Evolutionary conservation across 1,139 yeast genomes (phyloP).

Genomic region (Hyphopichia wangnamkhiaoensis): DNA sequence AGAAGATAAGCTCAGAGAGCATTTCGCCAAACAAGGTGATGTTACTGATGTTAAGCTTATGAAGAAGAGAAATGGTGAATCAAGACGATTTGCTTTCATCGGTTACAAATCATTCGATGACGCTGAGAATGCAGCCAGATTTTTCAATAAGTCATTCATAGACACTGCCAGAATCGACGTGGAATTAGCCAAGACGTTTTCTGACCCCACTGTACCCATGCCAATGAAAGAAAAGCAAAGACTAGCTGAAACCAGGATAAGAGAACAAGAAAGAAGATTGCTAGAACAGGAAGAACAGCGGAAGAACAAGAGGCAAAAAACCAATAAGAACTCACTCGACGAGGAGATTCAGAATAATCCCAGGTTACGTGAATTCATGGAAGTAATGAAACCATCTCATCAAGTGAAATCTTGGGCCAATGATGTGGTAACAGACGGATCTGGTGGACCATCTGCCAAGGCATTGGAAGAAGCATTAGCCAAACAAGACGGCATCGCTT

Average conservation of each 20-base stretch:
- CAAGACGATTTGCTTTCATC: slow-evolving; percentile 90
- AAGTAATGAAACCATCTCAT: slow-evolving; percentile 76
- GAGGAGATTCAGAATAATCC: slow-evolving; percentile 64
- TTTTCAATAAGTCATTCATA: slow-evolving; percentile 75
- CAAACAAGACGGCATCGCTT: slow-evolving; percentile 18
- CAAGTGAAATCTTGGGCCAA: slow-evolving; percentile 74
- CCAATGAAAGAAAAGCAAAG: slow-evolving; percentile 67
- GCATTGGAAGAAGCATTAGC: slow-evolving; percentile 44
- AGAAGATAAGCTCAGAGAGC: slow-evolving; percentile 72
- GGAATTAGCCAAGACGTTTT: slow-evolving; percentile 78
- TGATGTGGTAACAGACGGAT: slow-evolving; percentile 58
- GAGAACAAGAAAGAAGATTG: slow-evolving; percentile 55
- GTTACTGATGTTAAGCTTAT: slow-evolving; percentile 89
- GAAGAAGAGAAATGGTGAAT: slow-evolving; percentile 78
- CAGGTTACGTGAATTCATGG: slow-evolving; percentile 75
- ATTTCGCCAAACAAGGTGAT: slow-evolving; percentile 61
- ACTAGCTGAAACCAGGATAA: slow-evolving; percentile 53
- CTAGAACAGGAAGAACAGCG: slow-evolving; percentile 42
- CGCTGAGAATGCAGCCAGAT: slow-evolving; percentile 77
- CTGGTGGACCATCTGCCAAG: slow-evolving; percentile 50
- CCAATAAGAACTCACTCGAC: slow-evolving; percentile 40
- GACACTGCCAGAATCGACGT: slow-evolving; percentile 83
- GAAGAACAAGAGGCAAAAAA: slow-evolving; percentile 21
- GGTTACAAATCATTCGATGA: slow-evolving; percentile 75
- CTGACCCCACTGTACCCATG: slow-evolving; percentile 78